These are phyloP conservation scores for Epicoccum nigrum DNA, from an alignment of 2,329 filamentous ascomycete genomes.

Conservation along the genomic window DNA sequence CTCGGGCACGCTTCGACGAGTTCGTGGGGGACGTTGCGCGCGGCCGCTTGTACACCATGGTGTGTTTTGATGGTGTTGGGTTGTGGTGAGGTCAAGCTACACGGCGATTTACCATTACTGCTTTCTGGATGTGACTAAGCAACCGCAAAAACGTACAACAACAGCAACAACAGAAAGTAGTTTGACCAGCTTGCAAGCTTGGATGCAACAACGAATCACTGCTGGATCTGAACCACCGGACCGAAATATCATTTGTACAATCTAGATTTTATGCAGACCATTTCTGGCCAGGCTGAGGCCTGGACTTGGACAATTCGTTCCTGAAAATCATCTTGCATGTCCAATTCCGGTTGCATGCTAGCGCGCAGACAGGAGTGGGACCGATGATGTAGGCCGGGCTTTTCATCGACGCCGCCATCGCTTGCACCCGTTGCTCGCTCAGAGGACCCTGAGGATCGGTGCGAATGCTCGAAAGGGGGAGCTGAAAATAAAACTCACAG, in stretches of 20 bases:
- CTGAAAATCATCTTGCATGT: slow-evolving; percentile 14
- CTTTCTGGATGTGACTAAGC: slow-evolving; percentile 9
- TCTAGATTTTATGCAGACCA: too few species aligned
- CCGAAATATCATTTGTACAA: too few species aligned
- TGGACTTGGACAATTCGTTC: slow-evolving; percentile 9
- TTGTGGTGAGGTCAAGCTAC: not conserved
- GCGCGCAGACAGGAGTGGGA: slow-evolving; percentile 5
- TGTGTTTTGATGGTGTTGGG: not conserved
- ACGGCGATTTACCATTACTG: not conserved
- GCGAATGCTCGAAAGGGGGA: not conserved
- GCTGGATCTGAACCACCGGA: not conserved
- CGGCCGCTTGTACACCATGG: slow-evolving; percentile 45
- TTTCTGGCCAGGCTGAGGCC: too few species aligned
- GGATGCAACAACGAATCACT: not conserved
- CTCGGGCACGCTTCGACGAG: slow-evolving; percentile 75
- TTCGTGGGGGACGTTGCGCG: slow-evolving; percentile 36
- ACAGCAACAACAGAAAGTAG: too few species aligned
- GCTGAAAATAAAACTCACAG: too few species aligned
- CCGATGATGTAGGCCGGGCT: slow-evolving; percentile 13
- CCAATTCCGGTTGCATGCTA: slow-evolving; percentile 5
- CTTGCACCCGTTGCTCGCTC: not conserved
- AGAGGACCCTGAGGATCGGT: slow-evolving; percentile 10
- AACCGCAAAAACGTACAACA: not conserved
- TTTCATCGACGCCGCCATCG: slow-evolving; percentile 1
- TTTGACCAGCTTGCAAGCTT: not conserved